phyloP scores from a whole-genome alignment of 2,329 filamentous ascomycete genomes.

The Trichoderma guizhouense region DNA sequence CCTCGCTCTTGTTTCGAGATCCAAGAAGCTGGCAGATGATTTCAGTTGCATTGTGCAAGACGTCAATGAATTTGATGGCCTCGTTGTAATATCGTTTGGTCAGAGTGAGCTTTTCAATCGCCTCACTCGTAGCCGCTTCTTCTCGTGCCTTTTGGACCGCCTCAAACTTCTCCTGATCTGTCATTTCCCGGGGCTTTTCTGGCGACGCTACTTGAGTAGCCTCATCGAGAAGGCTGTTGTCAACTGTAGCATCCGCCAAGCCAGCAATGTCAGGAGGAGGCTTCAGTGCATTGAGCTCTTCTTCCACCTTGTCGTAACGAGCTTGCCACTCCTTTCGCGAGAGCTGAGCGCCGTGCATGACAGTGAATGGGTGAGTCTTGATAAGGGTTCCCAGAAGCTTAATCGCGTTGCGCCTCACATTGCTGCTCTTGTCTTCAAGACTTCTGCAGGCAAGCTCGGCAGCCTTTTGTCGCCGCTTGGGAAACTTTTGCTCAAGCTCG shows the following conservation, averaged over 20 bases:
- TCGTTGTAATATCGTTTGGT: slow-evolving; percentile 91
- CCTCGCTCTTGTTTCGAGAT: slow-evolving; percentile 95
- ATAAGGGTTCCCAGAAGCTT: slow-evolving; percentile 85
- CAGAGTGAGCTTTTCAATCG: slow-evolving; percentile 81
- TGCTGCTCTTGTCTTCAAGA: slow-evolving; percentile 96
- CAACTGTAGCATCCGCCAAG: slow-evolving; percentile 64
- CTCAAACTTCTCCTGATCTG: slow-evolving; percentile 71
- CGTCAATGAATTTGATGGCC: slow-evolving; percentile 88
- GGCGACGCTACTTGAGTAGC: slow-evolving; percentile 76
- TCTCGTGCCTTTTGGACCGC: slow-evolving; percentile 77
- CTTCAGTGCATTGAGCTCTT: slow-evolving; percentile 75
- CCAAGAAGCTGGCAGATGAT: slow-evolving; percentile 84
- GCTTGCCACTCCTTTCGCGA: slow-evolving; percentile 81
- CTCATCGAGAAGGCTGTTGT: slow-evolving; percentile 78
- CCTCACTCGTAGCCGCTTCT: slow-evolving; percentile 83
- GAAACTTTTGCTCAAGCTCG: slow-evolving; percentile 93
- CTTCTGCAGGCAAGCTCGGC: slow-evolving; percentile 85
- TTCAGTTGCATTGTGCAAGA: slow-evolving; percentile 77
- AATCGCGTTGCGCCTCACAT: slow-evolving; percentile 91
- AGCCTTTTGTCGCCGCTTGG: slow-evolving; percentile 82
- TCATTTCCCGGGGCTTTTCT: slow-evolving; percentile 64
- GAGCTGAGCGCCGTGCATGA: slow-evolving; percentile 85
- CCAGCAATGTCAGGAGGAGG: slow-evolving; percentile 69
- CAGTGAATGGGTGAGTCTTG: slow-evolving; percentile 89
- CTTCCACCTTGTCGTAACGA: slow-evolving; percentile 76